Percentiles rank a stretch among this genome's conserved stretches.
Conservation (phyloP, 2,329 filamentous ascomycete genomes). For the Pseudogymnoascus sp. region DNA sequence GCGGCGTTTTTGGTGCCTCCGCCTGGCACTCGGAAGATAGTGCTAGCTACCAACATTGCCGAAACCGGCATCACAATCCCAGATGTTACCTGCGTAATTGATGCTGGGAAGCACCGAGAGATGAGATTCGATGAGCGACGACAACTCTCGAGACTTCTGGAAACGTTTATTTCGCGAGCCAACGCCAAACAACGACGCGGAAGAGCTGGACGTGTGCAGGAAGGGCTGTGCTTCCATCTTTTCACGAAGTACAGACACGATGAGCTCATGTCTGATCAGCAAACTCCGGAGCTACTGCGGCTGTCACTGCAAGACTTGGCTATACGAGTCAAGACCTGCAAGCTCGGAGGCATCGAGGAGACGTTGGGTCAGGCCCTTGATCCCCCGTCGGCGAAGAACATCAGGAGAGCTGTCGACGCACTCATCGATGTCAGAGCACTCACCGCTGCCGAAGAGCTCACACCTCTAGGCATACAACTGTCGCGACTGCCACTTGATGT, state of each 20-base stretch:
- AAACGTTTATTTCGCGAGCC: slow-evolving; percentile 90
- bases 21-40: slow-evolving; percentile 77
- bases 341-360: slow-evolving; percentile 85
- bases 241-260: slow-evolving; percentile 90
- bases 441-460: slow-evolving; percentile 73
- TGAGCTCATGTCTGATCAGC: slow-evolving; percentile 75
- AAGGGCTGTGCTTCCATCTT: slow-evolving; percentile 90
- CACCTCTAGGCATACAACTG: slow-evolving; percentile 75
- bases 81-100: slow-evolving; percentile 93
- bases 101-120: slow-evolving; percentile 93
- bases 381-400: slow-evolving; percentile 83
- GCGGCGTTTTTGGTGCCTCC: slow-evolving; percentile 83
- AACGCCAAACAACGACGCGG: slow-evolving; percentile 94
- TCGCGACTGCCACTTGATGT: slow-evolving; percentile 87
- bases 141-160: slow-evolving; percentile 82
- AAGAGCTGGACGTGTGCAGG: slow-evolving; percentile 88
- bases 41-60: slow-evolving; percentile 94
- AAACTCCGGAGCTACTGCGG: slow-evolving; percentile 92
- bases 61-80: slow-evolving; percentile 98
- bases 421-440: slow-evolving; percentile 88
- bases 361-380: slow-evolving; percentile 84
- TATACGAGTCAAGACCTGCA: slow-evolving; percentile 95
- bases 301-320: slow-evolving; percentile 90
- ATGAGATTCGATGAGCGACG: slow-evolving; percentile 94
- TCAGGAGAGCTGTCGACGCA: slow-evolving; percentile 84